Evolutionary conservation across 371 early-diverging fungal genomes (phyloP).

Genomic region (Zopfochytrium polystomum): DNA sequence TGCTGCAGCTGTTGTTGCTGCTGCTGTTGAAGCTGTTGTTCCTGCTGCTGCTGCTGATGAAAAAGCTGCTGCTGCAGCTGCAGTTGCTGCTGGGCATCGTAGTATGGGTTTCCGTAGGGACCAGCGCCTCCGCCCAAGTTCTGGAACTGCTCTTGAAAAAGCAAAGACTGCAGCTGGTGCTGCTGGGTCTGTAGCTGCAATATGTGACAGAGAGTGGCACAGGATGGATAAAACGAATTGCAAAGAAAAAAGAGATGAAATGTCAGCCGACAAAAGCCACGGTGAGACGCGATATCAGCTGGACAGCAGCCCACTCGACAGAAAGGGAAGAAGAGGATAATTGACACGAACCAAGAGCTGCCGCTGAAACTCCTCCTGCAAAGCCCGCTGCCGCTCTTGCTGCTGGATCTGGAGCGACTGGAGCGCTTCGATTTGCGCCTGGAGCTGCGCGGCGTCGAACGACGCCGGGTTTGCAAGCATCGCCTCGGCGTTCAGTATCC

Average conservation of each 20-base stretch:
- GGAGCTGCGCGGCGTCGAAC: not conserved
- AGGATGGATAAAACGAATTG: too few species aligned
- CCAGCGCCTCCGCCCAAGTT: not conserved
- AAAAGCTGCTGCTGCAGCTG: too few species aligned
- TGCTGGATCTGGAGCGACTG: not conserved
- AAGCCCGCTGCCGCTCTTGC: not conserved
- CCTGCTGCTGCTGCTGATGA: too few species aligned
- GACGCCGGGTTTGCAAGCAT: too few species aligned
- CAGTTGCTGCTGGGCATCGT: not conserved
- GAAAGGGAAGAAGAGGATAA: not conserved
- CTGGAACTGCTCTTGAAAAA: not conserved
- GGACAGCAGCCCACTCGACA: not conserved
- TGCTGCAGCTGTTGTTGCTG: too few species aligned
- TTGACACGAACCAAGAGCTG: not conserved
- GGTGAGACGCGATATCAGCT: not conserved
- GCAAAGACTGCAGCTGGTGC: not conserved
- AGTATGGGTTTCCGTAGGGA: not conserved
- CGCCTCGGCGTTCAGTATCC: too few species aligned
- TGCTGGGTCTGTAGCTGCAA: too few species aligned
- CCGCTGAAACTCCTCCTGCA: conserved; percentile 1
- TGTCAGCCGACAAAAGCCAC: too few species aligned
- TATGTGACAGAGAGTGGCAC: too few species aligned
- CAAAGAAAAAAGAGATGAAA: not conserved
- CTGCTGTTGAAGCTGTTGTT: too few species aligned
- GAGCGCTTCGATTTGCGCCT: not conserved